Conservation (phyloP, 2,329 filamentous ascomycete species). For the Scedosporium aurantiacum region DNA sequence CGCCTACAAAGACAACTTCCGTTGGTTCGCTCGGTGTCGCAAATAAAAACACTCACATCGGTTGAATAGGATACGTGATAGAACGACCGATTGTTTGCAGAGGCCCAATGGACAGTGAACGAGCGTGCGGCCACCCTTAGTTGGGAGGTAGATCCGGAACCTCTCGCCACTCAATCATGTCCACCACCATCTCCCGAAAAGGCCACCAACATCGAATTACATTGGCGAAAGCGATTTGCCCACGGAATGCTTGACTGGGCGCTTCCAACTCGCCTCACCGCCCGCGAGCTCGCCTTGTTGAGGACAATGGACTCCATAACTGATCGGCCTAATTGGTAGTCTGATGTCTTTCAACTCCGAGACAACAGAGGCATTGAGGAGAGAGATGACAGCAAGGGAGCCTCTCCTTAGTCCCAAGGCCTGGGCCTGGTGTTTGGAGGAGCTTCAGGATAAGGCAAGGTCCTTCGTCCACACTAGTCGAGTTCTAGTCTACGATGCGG, state of each 20-base stretch:
- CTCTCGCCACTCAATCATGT: no score
- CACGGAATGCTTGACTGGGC: slow-evolving; percentile 3
- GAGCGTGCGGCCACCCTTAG: no score
- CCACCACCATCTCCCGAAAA: background rate
- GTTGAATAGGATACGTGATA: no score
- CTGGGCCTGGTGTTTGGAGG: slow-evolving; percentile 2
- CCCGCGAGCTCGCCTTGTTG: slow-evolving; percentile 8
- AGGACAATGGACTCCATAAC: slow-evolving; percentile 7
- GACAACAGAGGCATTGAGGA: background rate
- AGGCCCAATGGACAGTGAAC: no score
- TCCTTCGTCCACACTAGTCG: background rate
- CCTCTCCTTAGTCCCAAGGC: background rate
- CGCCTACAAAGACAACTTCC: no score
- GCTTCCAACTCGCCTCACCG: slow-evolving; percentile 2
- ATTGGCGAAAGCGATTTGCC: slow-evolving; percentile 3
- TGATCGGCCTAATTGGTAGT: slow-evolving; percentile 4
- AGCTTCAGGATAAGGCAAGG: background rate
- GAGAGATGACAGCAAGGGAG: background rate
- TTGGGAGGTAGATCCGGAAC: no score
- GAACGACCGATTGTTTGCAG: no score
- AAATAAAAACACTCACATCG: no score
- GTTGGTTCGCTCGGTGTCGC: no score
- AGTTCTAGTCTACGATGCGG: background rate
- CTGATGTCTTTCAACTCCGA: background rate
- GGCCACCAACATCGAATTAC: background rate